Conservation (phyloP, 192 early-diverging fungal species). For the Pecoramyces ruminantium region DNA sequence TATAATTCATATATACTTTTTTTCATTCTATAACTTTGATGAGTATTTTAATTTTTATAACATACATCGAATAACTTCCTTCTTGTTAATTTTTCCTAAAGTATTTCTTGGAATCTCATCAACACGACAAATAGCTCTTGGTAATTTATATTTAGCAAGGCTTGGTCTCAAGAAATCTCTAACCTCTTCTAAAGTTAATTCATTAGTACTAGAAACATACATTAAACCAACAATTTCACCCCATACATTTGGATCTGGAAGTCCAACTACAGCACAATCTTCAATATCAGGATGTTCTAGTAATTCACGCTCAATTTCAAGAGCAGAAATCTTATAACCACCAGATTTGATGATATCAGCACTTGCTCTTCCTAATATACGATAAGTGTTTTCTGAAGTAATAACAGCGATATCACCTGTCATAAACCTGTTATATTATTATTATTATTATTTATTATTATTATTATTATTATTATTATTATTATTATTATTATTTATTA, state of each 20-base stretch:
- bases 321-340: constrained; percentile 68
- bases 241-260: constrained; percentile 50
- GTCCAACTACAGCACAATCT: constrained; percentile 59
- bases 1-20: no score
- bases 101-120: constrained; percentile 59
- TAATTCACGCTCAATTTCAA: constrained; percentile 71
- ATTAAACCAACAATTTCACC: constrained; percentile 41
- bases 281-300: constrained; percentile 34
- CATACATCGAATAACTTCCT: constrained; percentile 24
- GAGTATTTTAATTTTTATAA: not conserved
- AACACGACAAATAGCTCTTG: constrained; percentile 24
- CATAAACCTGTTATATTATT: constrained; percentile 28
- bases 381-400: constrained; percentile 27
- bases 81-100: constrained; percentile 84
- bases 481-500: no score
- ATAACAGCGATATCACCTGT: constrained; percentile 58
- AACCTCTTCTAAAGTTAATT: constrained; percentile 14
- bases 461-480: no score
- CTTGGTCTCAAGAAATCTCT: constrained; percentile 29
- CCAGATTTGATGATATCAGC: constrained; percentile 81
- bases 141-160: constrained; percentile 65
- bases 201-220: not conserved
- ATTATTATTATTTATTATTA: not conserved
- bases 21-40: not conserved
- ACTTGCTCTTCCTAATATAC: constrained; percentile 62